Evolutionary conservation across 179 eudicot species (phyloP).

Genomic region (Silene noctiflora): DNA sequence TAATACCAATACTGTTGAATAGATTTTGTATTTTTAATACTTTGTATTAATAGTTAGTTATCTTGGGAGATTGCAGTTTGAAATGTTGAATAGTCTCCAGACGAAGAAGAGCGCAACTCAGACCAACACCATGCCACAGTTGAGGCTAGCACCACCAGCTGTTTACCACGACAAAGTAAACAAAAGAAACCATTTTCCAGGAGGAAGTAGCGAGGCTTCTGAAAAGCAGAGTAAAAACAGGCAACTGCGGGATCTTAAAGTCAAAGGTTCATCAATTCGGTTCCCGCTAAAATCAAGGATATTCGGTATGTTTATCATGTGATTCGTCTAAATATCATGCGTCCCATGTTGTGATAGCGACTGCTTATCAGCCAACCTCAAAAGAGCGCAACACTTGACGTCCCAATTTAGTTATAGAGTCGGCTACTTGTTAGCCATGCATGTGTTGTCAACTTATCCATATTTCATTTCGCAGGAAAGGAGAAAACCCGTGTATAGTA

Average conservation of each 20-base stretch:
- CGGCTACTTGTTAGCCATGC: not conserved
- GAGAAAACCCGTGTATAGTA: slow-evolving; percentile 45
- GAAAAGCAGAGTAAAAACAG: slow-evolving; percentile 48
- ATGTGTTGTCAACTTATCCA: slow-evolving; percentile 17
- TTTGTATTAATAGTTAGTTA: not conserved
- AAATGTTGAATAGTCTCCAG: slow-evolving; percentile 67
- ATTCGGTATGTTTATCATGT: slow-evolving; percentile 49
- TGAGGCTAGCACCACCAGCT: slow-evolving; percentile 97
- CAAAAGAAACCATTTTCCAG: slow-evolving; percentile 43
- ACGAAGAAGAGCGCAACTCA: slow-evolving; percentile 52
- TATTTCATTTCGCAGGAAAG: slow-evolving; percentile 41
- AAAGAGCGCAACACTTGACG: too few relatives aligned
- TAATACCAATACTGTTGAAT: too few relatives aligned
- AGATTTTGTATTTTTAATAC: too few relatives aligned
- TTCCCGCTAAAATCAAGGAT: slow-evolving; percentile 72
- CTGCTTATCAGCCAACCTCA: too few relatives aligned
- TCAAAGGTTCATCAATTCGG: slow-evolving; percentile 58
- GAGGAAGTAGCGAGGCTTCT: slow-evolving; percentile 44
- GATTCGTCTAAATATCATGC: not conserved
- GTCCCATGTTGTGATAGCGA: not conserved
- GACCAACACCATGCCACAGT: slow-evolving; percentile 60
- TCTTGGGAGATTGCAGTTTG: slow-evolving; percentile 53
- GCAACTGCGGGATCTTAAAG: slow-evolving; percentile 62
- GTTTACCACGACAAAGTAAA: slow-evolving; percentile 89
- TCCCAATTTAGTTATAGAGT: too few relatives aligned